Evolutionary conservation across 108 stramenopile genomes (phyloP).

Genomic region (Phaeodactylum tricornutum): DNA sequence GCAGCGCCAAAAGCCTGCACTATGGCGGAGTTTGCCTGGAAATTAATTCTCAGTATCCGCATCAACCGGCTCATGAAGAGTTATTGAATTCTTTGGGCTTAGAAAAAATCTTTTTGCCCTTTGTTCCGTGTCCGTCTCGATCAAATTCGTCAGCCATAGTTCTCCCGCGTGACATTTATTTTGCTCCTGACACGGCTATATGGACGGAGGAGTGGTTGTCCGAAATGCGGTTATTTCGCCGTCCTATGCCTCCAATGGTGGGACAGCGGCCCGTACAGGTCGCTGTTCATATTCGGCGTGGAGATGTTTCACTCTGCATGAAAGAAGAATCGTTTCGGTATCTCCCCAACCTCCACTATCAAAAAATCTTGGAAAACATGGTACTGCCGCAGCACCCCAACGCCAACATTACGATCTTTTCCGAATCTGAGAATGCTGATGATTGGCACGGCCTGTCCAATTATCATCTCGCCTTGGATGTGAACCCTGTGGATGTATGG

Average conservation of each 20-base stretch:
- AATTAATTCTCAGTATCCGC: not conserved
- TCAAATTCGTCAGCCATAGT: not conserved
- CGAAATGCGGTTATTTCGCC: no score
- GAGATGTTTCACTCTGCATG: conserved; percentile 21
- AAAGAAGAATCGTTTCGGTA: conserved; percentile 12
- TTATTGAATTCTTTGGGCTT: no score
- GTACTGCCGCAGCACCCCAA: not conserved
- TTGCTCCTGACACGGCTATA: not conserved
- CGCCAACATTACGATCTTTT: conserved; percentile 4
- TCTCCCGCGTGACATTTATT: not conserved
- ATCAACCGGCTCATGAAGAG: not conserved
- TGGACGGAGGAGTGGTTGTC: not conserved
- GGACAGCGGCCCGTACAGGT: conserved; percentile 5
- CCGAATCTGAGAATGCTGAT: conserved; percentile 16
- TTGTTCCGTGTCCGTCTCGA: not conserved
- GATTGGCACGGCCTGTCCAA: not conserved
- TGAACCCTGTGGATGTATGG: conserved; percentile 7
- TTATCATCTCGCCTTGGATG: conserved; percentile 12
- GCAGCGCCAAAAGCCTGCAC: not conserved
- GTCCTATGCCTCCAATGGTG: no score
- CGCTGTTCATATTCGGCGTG: conserved; percentile 11
- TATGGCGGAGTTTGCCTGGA: not conserved
- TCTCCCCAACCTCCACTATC: conserved; percentile 15
- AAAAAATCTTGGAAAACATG: not conserved
- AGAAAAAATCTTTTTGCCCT: not conserved